Base-by-base conservation (phyloP, 2,329 filamentous ascomycete species). In the Cyanodermella asteris region DNA sequence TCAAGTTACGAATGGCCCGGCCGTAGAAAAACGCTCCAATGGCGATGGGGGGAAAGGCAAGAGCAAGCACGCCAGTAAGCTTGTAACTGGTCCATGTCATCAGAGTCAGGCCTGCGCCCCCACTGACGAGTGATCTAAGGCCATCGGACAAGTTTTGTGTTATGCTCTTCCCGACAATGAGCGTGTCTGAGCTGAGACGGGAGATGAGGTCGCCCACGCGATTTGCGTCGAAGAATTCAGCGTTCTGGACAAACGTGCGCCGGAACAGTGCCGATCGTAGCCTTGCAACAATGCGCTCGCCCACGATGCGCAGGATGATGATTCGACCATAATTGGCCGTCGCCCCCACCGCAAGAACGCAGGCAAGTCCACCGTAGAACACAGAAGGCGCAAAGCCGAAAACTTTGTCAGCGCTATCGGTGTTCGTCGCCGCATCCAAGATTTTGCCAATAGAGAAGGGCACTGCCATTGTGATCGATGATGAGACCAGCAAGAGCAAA, bases 191-290 rank as follows among this genome's bases (percentile, higher is more conserved):
- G 40, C 84, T 82, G 22, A 97, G 66, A 18, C 90, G 73, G 18
- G 84, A 94, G 41, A 97, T 93, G 38, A 97, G 56, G 45, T 97
- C 87, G 45, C 87, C 87, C 14, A 93, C 82, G 14, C 87, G 67
- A 51, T 97, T 97, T 19, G 87, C 87, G 45, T 97, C 87, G 43
- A 97, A 97, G 54, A 97, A 97, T 42, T 94, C 87, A 30, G 87
- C 87, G 47, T 97, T 87, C 47, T 97, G 87, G n/a, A 87, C 64
- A 38, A 90, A 91, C 0, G 87, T 97, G 34, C 75, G 69, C 35
- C 80, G 69, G 53, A 91, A 97, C 4, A 97, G 66, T 43, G 80
- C 75, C 10, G 82, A 84, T 31, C 87, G 69, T 28, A 97, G 60
- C 37, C 84, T 68, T 7, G 84, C 73, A 27, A 97, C 87, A 30